Evolutionary conservation across 768 basidiomycete species (phyloP).

Genomic region (Rhodosporidiobolus sp.): DNA sequence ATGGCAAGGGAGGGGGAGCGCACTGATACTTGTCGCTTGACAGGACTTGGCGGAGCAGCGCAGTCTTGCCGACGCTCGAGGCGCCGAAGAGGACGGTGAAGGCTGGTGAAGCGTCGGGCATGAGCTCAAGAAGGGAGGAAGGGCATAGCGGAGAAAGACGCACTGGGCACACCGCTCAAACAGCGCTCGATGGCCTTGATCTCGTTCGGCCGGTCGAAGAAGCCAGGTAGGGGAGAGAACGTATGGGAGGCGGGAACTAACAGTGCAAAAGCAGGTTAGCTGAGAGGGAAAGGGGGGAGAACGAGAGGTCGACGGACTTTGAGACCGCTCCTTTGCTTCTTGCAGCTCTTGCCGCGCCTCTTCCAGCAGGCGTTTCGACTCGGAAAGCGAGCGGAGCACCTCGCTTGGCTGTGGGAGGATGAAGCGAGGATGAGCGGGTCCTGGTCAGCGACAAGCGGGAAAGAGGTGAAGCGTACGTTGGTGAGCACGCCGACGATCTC

Average conservation of each 20-base stretch:
- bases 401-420: conserved; percentile 61
- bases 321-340: conserved; percentile 63
- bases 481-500: conserved; percentile 72
- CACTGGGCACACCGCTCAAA: conserved; percentile 58
- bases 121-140: background rate
- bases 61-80: conserved; percentile 73
- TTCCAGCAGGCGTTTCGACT: conserved; percentile 70
- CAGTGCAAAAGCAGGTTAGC: conserved; percentile 56
- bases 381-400: conserved; percentile 72
- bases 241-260: conserved; percentile 55
- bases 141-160: background rate
- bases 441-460: conserved; percentile 20
- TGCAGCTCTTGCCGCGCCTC: conserved; percentile 72
- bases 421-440: conserved; percentile 12
- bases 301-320: conserved; percentile 47
- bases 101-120: background rate
- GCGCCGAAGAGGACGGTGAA: conserved; percentile 32
- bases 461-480: conserved; percentile 57
- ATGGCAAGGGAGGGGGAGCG: conserved; percentile 61
- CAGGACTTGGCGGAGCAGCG: conserved; percentile 72
- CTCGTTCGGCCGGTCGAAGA: conserved; percentile 68
- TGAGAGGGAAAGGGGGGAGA: no score
- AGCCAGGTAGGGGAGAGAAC: conserved; percentile 70
- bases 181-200: conserved; percentile 63
- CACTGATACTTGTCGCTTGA: conserved; percentile 63